Base-by-base conservation (phyloP, 352 stramenopile genomes). In the Globisporangium mamillatum region DNA sequence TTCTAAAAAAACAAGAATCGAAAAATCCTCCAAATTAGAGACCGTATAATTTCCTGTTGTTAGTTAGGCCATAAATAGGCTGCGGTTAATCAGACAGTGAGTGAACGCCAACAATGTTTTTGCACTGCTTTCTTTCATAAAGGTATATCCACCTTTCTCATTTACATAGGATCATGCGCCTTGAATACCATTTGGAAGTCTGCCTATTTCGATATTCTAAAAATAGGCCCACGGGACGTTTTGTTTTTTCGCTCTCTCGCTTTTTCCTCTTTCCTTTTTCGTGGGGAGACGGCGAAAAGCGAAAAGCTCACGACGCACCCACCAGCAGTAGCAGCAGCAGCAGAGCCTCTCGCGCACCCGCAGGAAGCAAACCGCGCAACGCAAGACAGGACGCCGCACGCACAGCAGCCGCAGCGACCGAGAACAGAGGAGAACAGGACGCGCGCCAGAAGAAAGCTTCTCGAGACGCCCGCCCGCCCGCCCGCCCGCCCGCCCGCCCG, bases 271-370 rank as follows among this genome's bases (percentile, higher is more conserved):
- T 34, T 46, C 25, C 27, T 60, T 60, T 44, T 41, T 60, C 38
- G 38, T 46, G 38, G 27, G 27, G 54, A 60, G 54, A 24, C 54
- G 54, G 27, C 53, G 27, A 60, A 60, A 60, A 60, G 54, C 54
- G 27, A 60, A 41, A 60, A 60, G 54, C 54, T 60, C 54, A 60
- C 54, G 3, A 44, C 54, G 54, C 54, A 60, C 27, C 36, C 54
- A 36, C 32, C 32, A 36, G 32, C 32, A 59, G 53, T 32, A 32
- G n/a, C 24, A 36, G 0, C 41, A 50, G 41, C 18, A 53, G 20
- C 54, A 38, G 24, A 38, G 24, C 24, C 53, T 34, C 53, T 41
- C 54, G 38, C 16, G 27, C 54, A n/a, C 16, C 27, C 18, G 29
- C 25, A 60, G 46, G 46, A 53, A 53, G 46, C 18, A 53, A 24